Evolutionary conservation across 306 rosid genomes (phyloP), one percentile per base, ranked within the genome.

Genomic region (Prunus dulcis): DNA sequence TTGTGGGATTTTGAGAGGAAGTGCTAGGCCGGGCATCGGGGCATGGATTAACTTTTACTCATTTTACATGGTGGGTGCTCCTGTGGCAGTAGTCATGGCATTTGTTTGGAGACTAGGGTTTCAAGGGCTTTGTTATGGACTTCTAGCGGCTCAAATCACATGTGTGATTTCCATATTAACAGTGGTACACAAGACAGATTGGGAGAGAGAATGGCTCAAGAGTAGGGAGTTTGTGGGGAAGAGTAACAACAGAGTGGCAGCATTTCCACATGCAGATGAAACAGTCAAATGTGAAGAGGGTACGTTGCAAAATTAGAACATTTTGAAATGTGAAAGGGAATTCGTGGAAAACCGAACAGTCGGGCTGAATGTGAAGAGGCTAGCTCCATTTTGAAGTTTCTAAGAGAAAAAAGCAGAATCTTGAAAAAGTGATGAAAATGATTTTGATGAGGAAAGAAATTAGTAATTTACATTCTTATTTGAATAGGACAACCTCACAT

Each of bases 111-210:
- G 8, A 20, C 25, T 77, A 60, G 85, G 82, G 30, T 73, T 82
- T 57, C 34, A 73, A 70, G 85, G 85, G 34, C 85, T 82, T 25
- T 73, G 79, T 58, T 82, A 82, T 69, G 85, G 85, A 18, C 85
- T 82, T 73, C 53, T 82, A 12, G 79, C 85, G 9, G 85, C 85
- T 58, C 85, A 82, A 19, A 62, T 82, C 22, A 77, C 82, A 64
- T 78, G 85, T 67, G 69, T 60, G 23, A 76, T 68, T 62, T 67
- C 82, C n/a, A 73, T 73, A 52, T 45, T 77, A 34, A 65, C 60
- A 30, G 85, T 82, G 62, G 79, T 82, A 23, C 77, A 67, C 45
- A 62, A 46, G 46, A 78, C 85, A 14, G 73, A 82, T 68, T 78
- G 85, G 85, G 79, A 73, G 46, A 67, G 60, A 53, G 85, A 82